Conservation (phyloP, 164 flowering plant species). For the Berberis vulgaris region DNA sequence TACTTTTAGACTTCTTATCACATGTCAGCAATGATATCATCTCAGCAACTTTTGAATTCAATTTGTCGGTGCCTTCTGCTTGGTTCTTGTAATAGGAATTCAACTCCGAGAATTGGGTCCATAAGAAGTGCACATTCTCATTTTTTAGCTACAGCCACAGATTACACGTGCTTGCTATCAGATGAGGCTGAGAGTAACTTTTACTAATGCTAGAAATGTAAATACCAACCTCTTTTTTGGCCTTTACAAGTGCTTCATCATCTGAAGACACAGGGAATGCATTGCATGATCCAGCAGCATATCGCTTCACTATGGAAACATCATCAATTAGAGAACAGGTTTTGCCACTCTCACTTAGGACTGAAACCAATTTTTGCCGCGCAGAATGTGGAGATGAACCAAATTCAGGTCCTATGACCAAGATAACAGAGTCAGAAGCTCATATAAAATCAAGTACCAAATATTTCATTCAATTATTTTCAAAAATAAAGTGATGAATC, state of each 20-base stretch:
- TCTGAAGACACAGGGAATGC: constrained; percentile 79
- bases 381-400: constrained; percentile 60
- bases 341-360: constrained; percentile 70
- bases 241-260: constrained; percentile 76
- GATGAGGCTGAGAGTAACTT: not conserved
- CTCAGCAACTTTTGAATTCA: constrained; percentile 65
- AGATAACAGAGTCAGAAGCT: not conserved
- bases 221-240: constrained; percentile 65
- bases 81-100: constrained; percentile 55
- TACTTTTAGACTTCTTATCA: constrained; percentile 22
- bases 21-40: constrained; percentile 84
- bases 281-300: constrained; percentile 71
- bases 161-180: not conserved
- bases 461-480: no score
- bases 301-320: constrained; percentile 71
- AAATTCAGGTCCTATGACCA: constrained; percentile 73
- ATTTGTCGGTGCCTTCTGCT: constrained; percentile 50
- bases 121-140: constrained; percentile 63
- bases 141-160: constrained; percentile 54
- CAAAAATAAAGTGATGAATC: not conserved
- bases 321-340: constrained; percentile 74
- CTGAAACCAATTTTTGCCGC: constrained; percentile 64
- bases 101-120: constrained; percentile 92
- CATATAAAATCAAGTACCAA: not conserved
- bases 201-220: not conserved